Percentiles rank a stretch among this genome's conserved stretches.
These are phyloP conservation scores for Colletotrichum scovillei DNA, from an alignment of 2,329 filamentous ascomycete species.

Conservation along the genomic window DNA sequence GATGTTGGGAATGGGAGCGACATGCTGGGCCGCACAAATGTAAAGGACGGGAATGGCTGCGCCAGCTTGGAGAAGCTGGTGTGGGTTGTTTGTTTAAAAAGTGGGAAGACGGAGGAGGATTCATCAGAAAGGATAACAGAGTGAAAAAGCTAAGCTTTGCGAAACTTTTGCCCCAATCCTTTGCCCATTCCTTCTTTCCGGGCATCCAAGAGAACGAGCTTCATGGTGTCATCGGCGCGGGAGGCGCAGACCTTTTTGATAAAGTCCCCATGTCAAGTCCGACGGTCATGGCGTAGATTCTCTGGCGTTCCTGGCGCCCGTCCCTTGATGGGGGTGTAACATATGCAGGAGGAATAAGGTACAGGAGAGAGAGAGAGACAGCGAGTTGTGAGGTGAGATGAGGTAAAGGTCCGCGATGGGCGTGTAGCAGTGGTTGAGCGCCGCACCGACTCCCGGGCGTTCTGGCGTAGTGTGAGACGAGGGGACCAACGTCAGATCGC, in stretches of 20 bases:
- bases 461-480: constrained; percentile 18
- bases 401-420: neutral
- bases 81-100: constrained; percentile 11
- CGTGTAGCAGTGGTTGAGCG: constrained; percentile 8
- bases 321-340: neutral
- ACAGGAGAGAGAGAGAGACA: neutral
- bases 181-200: neutral
- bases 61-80: constrained; percentile 15
- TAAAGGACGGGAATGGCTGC: constrained; percentile 23
- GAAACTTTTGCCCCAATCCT: constrained; percentile 8
- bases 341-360: constrained; percentile 1
- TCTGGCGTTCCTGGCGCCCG: neutral
- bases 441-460: constrained; percentile 24
- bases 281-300: constrained; percentile 29
- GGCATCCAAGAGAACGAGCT: neutral
- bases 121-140: constrained; percentile 15
- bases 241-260: constrained; percentile 35
- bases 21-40: constrained; percentile 14
- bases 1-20: constrained; percentile 30
- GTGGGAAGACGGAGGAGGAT: neutral
- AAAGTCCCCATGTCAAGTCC: constrained; percentile 29
- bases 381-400: neutral
- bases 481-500: constrained; percentile 29
- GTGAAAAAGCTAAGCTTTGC: neutral
- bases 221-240: neutral